Base-by-base conservation (phyloP, 306 rosid genomes). In the Mucuna pruriens region DNA sequence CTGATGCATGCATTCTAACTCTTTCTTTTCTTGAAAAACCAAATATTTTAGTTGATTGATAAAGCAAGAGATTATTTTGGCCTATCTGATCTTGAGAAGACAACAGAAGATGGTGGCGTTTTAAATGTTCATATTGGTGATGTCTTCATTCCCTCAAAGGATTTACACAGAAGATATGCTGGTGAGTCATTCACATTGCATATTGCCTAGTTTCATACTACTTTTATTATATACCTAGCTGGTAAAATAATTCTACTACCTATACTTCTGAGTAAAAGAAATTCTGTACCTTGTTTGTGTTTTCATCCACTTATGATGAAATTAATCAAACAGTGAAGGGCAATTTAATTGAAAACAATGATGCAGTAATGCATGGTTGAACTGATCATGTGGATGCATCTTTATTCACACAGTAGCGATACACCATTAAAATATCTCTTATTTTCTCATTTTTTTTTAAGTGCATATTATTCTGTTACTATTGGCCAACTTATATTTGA, bases 51-150 rank as follows among this genome's bases (percentile, higher is more conserved):
- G 99, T 90, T 95, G 87, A 93, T 95, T 68, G 91, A 91, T 80
- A 87, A 92, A 89, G 97, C 97, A 1, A 93, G 99, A 84, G 89
- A 88, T 13, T 87, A 84, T 74, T 72, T 95, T 84, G 97, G 98
- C 60, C 88, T 95, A 23, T 90, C 89, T 65, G 91, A 84, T 80
- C 91, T 93, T 81, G 99, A 95, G 91, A 91, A 91, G 85, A 77
- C 10, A 73, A 90, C 97, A 63, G 60, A 86, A 66, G 89, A 88
- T 79, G 97, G 99, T 55, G 98, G 99, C 46, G 22, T 88, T 65
- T 92, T 95, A 46, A 95, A 88, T 62, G 82, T 95, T 77, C 91
- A 84, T 82, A 84, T 93, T 26, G 99, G 97, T 3, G 90, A 95
- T 88, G 99, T 87, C 40, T 87, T 95, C 68, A 62, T 86, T 76